Evolutionary conservation across 23 red algal genomes (phyloP), one percentile per base, ranked within the genome.

Genomic region (Gracilariopsis chorda): DNA sequence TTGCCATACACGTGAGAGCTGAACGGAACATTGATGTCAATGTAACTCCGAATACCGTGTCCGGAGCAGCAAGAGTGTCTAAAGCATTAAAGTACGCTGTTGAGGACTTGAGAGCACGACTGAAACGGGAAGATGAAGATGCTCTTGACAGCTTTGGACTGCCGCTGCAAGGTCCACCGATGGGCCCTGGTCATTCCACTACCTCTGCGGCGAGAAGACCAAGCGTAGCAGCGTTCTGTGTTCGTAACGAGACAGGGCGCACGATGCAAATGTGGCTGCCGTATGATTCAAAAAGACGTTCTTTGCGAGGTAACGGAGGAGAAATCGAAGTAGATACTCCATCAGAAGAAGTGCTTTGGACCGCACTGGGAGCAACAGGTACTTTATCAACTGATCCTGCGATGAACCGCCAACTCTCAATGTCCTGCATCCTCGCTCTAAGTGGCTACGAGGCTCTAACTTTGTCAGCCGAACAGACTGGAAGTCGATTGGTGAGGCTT

Each of bases 211-310:
- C 88, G 3, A 71, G 51, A 34, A 80, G 94, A 65, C 94, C 94
- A 42, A 90, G 84, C 42, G 94, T 96, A 17, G 94, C 94, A 12
- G 94, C 94, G 8, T 96, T 96, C 21, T 87, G 88, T 59, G 69
- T 96, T 9, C 86, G 78, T 28, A 96, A 96, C 48, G 86, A 90
- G 43, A 92, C 83, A 23, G 94, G 94, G 2, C 82, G 88, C 47
- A 28, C 87, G 20, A 52, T 90, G 28, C 71, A 78, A 20, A 80
- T 96, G 70, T 92, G 82, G 86, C 61, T 91, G 32, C 94, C 87
- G 19, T 86, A 92, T 53, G 86, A 90, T 73, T 96, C 94, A 10
- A 84, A 69, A 30, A 80, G 80, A 20, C 84, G 83, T 29, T n/a
- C 78, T 13, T 64, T 91, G 27, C 32, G 59, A 41, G 88, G 94